Evolutionary conservation across 352 stramenopile species (phyloP).

Genomic region (Elongisporangium anandrum): DNA sequence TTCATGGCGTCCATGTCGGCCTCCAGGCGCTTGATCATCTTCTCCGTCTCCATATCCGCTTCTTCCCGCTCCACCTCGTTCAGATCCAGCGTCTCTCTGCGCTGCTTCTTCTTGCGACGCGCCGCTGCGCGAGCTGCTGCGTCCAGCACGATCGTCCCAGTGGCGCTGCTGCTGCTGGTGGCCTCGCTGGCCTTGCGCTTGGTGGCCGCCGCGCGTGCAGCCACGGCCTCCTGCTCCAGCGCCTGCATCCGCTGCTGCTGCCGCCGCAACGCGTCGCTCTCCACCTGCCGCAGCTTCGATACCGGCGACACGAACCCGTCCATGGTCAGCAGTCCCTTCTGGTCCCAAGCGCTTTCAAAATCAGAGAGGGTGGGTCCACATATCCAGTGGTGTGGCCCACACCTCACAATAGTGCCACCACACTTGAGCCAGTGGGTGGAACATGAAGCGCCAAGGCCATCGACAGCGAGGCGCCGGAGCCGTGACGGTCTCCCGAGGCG

Average conservation of each 20-base stretch:
- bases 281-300: slow-evolving; percentile 2
- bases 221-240: neutral
- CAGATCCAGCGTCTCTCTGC: neutral
- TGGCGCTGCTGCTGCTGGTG: neutral
- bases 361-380: neutral
- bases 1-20: neutral
- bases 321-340: neutral
- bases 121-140: neutral
- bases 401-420: neutral
- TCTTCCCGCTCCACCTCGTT: neutral
- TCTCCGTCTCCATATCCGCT: slow-evolving; percentile 8
- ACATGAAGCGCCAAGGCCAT: slow-evolving; percentile 46
- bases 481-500: slow-evolving; percentile 78
- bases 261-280: neutral
- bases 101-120: neutral
- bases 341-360: no score
- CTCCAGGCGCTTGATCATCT: neutral
- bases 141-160: slow-evolving; percentile 10
- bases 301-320: slow-evolving; percentile 8
- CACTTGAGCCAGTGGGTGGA: neutral
- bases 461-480: slow-evolving; percentile 85
- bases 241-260: slow-evolving; percentile 2
- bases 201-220: neutral
- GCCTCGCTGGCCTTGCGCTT: neutral
- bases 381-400: neutral